Evolutionary conservation across 1,139 yeast species (phyloP).

Genomic region (Suhomyces maxii): DNA sequence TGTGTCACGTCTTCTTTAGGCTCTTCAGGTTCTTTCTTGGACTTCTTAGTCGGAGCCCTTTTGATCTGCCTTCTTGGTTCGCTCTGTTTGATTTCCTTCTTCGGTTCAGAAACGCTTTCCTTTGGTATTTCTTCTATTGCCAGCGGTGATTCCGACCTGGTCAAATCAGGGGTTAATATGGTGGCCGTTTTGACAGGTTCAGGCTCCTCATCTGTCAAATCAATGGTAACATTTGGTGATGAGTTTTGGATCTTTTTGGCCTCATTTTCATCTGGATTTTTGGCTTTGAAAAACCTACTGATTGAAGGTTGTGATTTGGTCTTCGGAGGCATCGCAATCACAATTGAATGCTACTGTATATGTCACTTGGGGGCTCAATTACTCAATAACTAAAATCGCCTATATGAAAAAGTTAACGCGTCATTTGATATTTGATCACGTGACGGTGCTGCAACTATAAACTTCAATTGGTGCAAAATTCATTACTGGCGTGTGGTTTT

Average conservation of each 20-base stretch:
- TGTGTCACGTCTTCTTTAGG: neutral
- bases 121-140: too few relatives aligned
- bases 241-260: neutral
- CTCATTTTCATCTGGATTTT: neutral
- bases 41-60: neutral
- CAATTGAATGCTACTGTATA: too few relatives aligned
- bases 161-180: neutral
- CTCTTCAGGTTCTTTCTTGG: neutral
- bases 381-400: too few relatives aligned
- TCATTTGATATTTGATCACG: constrained; percentile 4
- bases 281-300: constrained; percentile 25
- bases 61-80: neutral
- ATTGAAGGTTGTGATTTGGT: constrained; percentile 25
- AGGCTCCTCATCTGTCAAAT: constrained; percentile 1
- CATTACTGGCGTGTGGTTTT: neutral
- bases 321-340: constrained; percentile 6
- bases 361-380: too few relatives aligned
- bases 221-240: neutral
- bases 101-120: too few relatives aligned
- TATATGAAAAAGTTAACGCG: neutral
- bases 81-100: neutral
- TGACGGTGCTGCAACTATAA: neutral
- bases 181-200: neutral
- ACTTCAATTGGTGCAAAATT: neutral
- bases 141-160: neutral